Evolutionary conservation across 352 stramenopile species (phyloP).

Genomic region (Phytophthora cryptogea): DNA sequence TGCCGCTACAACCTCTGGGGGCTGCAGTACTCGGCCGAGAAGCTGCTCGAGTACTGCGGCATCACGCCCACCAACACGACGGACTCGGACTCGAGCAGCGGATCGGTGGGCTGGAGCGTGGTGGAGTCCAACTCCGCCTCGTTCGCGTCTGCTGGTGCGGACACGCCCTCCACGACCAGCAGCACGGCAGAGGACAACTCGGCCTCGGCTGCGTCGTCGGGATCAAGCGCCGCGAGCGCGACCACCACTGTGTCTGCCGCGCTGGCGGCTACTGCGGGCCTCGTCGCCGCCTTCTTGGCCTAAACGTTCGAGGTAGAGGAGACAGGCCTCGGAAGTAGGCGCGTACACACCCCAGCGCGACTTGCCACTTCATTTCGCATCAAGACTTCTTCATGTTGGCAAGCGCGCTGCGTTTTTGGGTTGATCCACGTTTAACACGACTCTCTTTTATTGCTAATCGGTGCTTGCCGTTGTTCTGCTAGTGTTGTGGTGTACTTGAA

Average conservation of each 20-base stretch:
- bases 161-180: slow-evolving; percentile 33
- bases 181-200: slow-evolving; percentile 21
- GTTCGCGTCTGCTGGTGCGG: slow-evolving; percentile 43
- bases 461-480: neutral
- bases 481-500: slow-evolving; percentile 14
- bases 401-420: slow-evolving; percentile 19
- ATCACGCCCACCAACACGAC: slow-evolving; percentile 45
- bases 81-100: slow-evolving; percentile 19
- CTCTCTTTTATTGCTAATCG: slow-evolving; percentile 26
- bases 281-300: slow-evolving; percentile 36
- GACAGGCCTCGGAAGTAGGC: neutral
- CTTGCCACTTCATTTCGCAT: slow-evolving; percentile 19
- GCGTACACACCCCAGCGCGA: neutral
- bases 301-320: slow-evolving; percentile 17
- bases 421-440: slow-evolving; percentile 25
- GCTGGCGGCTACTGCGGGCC: slow-evolving; percentile 28
- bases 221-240: slow-evolving; percentile 21
- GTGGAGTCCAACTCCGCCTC: slow-evolving; percentile 22
- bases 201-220: slow-evolving; percentile 11
- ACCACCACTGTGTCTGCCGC: slow-evolving; percentile 18
- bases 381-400: slow-evolving; percentile 10
- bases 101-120: slow-evolving; percentile 31
- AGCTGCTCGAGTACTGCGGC: slow-evolving; percentile 55
- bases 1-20: slow-evolving; percentile 64
- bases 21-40: slow-evolving; percentile 43